These are phyloP conservation scores for Diaporthe batatas DNA, from an alignment of 2,329 filamentous ascomycete genomes.

Conservation along the genomic window DNA sequence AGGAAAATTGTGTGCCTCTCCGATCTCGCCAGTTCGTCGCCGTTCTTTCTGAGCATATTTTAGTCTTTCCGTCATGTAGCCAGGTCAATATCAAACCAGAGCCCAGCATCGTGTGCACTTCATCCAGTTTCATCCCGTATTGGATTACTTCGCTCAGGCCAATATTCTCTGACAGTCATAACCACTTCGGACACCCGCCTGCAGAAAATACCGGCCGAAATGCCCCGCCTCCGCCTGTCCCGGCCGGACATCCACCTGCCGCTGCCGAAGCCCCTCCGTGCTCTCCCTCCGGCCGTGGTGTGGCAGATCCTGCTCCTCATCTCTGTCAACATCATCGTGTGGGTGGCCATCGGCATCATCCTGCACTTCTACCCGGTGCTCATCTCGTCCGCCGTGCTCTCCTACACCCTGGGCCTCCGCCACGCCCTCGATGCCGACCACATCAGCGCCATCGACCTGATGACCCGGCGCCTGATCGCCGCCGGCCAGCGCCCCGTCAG, in stretches of 20 bases:
- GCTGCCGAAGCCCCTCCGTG: constrained; percentile 48
- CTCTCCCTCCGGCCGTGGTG: constrained; percentile 52
- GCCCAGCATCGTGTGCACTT: not conserved
- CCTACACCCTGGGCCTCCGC: constrained; percentile 89
- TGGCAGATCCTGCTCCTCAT: constrained; percentile 66
- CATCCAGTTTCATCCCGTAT: not conserved
- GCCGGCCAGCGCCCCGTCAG: constrained; percentile 88
- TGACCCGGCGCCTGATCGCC: constrained; percentile 90
- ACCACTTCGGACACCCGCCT: not conserved
- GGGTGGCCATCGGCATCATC: constrained; percentile 66
- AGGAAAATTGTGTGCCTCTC: not conserved
- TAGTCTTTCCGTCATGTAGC: not conserved
- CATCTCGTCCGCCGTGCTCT: constrained; percentile 83
- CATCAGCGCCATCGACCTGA: constrained; percentile 87
- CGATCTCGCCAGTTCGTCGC: not conserved
- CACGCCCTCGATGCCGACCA: constrained; percentile 99
- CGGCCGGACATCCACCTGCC: constrained; percentile 40
- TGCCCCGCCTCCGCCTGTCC: constrained; percentile 42
- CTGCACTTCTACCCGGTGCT: constrained; percentile 70
- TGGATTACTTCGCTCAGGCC: not conserved
- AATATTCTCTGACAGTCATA: not conserved
- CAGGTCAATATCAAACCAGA: not conserved
- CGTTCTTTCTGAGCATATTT: not conserved
- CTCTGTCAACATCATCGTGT: constrained; percentile 65
- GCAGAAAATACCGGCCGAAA: constrained; percentile 18